Conservation (phyloP, 2,329 filamentous ascomycete species). For the Claviceps arundinis region DNA sequence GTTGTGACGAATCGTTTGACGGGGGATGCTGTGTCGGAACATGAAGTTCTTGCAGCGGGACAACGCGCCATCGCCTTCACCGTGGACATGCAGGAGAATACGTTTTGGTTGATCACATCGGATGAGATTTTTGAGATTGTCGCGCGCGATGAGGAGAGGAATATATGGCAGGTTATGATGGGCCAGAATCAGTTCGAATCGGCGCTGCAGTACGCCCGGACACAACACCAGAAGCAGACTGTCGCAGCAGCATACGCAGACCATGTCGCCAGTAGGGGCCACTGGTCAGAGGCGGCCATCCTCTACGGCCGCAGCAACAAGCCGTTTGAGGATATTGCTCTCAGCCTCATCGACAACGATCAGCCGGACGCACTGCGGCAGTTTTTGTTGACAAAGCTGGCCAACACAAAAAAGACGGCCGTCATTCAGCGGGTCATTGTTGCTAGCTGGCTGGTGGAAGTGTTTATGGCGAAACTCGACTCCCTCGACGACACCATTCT, state of each 20-base stretch:
- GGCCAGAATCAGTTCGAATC: constrained; percentile 76
- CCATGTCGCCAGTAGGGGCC: constrained; percentile 66
- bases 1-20: constrained; percentile 80
- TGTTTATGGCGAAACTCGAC: constrained; percentile 96
- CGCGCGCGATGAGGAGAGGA: constrained; percentile 75
- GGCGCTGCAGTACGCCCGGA: constrained; percentile 74
- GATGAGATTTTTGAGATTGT: constrained; percentile 91
- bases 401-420: constrained; percentile 65
- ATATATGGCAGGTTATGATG: constrained; percentile 92
- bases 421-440: constrained; percentile 94
- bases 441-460: constrained; percentile 84
- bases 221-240: constrained; percentile 69
- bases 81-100: constrained; percentile 86
- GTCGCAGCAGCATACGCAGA: constrained; percentile 89
- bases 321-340: constrained; percentile 87
- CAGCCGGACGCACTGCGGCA: constrained; percentile 84
- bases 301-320: constrained; percentile 95
- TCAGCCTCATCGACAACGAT: constrained; percentile 78
- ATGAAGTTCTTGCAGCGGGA: constrained; percentile 67
- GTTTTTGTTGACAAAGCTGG: constrained; percentile 76
- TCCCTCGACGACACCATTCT: constrained; percentile 87
- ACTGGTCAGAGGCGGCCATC: constrained; percentile 72
- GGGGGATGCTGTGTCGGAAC: constrained; percentile 74
- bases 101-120: constrained; percentile 89
- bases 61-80: constrained; percentile 74